Conservation (phyloP, 371 early-diverging fungal genomes). For the Zychaea mexicana region DNA sequence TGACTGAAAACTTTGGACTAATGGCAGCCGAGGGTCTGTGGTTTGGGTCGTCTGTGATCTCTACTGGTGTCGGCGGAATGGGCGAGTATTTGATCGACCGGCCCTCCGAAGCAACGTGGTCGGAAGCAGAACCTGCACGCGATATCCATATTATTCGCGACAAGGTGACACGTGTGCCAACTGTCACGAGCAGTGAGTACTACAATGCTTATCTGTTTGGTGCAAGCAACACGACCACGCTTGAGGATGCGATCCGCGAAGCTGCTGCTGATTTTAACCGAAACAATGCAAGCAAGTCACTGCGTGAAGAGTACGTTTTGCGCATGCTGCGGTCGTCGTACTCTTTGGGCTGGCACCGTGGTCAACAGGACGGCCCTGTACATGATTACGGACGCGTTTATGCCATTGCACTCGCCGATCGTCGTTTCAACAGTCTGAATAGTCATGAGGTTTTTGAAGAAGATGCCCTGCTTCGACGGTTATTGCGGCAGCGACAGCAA, state of each 20-base stretch:
- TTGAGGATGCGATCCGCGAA: conserved; percentile 49
- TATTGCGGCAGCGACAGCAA: conserved; percentile 15
- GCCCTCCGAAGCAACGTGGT: conserved; percentile 15
- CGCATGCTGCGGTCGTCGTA: conserved; percentile 57
- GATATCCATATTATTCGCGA: conserved; percentile 28
- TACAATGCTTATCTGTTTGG: conserved; percentile 65
- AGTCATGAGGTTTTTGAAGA: conserved; percentile 47
- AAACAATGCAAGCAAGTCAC: conserved; percentile 22
- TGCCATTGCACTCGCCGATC: conserved; percentile 35
- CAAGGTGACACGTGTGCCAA: conserved; percentile 26
- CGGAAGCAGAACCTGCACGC: conserved; percentile 12
- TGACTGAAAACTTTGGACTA: conserved; percentile 64
- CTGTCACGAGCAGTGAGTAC: conserved; percentile 38
- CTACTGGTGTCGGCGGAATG: conserved; percentile 59
- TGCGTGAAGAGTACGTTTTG: conserved; percentile 55
- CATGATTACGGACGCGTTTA: conserved; percentile 51
- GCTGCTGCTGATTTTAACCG: conserved; percentile 44
- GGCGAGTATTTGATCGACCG: conserved; percentile 61
- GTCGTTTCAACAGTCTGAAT: conserved; percentile 26
- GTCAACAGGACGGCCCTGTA: conserved; percentile 40
- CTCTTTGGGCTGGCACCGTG: conserved; percentile 59
- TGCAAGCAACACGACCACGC: conserved; percentile 14
- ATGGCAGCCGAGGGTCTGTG: conserved; percentile 66
- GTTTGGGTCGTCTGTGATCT: conserved; percentile 64
- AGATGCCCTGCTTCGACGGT: conserved; percentile 22